phyloP scores from a whole-genome alignment of 352 stramenopile genomes.

The Phytophthora pistaciae region DNA sequence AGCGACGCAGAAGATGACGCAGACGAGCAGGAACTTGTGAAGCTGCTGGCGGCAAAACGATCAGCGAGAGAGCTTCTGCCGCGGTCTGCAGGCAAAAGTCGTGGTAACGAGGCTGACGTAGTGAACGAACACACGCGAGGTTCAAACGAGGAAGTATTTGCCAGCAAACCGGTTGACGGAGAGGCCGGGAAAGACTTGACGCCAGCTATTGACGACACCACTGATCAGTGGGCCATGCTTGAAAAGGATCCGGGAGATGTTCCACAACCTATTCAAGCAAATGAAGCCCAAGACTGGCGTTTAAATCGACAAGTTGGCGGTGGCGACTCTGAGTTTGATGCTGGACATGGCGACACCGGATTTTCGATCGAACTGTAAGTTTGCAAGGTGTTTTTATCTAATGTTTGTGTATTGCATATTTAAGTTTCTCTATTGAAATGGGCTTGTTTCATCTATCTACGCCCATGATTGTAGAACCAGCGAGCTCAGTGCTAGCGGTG shows the following conservation, averaged over 20 bases:
- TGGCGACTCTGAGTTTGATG: constrained; percentile 16
- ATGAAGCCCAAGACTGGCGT: neutral
- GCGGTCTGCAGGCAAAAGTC: neutral
- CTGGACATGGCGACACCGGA: constrained; percentile 31
- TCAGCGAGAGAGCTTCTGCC: constrained; percentile 22
- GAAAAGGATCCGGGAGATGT: neutral
- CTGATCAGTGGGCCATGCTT: constrained; percentile 16
- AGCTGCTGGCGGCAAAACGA: constrained; percentile 43
- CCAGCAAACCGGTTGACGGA: neutral
- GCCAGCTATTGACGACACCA: neutral
- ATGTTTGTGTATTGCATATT: constrained; percentile 9
- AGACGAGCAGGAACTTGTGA: constrained; percentile 37
- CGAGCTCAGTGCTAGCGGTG: constrained; percentile 22
- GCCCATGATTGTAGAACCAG: constrained; percentile 40
- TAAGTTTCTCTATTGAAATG: constrained; percentile 19
- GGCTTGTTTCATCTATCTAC: constrained; percentile 7
- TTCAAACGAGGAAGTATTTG: neutral
- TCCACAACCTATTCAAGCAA: neutral
- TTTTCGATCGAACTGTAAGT: constrained; percentile 77
- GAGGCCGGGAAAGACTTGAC: neutral
- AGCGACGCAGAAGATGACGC: constrained; percentile 8
- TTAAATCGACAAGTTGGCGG: neutral
- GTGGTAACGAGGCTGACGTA: neutral
- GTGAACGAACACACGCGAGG: neutral
- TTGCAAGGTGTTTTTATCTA: constrained; percentile 26